Evolutionary conservation across 768 basidiomycete species (phyloP), one percentile per base, ranked within the genome.

Genomic region (Cystofilobasidium bisporidii): DNA sequence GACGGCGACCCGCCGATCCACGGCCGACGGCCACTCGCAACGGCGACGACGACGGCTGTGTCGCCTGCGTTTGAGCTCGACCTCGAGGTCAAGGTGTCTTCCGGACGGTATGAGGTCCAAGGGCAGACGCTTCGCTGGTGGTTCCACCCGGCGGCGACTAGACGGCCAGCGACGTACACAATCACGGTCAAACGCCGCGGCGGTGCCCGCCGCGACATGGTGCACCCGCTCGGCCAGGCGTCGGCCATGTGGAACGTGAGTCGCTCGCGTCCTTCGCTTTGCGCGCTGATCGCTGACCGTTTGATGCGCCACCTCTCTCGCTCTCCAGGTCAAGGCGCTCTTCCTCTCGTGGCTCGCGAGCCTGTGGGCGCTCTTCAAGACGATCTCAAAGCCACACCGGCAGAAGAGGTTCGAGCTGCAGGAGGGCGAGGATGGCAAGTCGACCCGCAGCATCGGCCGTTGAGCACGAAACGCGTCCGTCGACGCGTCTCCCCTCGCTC

Each of bases 171-270:
- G 41, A 77, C 75, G 62, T 77, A 79, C 71, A 76, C 75, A 61
- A 79, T 83, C 65, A 77, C 79, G 71, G 72, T 83, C 58, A 77
- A 73, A 71, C 71, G 83, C 50, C 71, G 71, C 1, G 79, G 80
- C 15, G 82, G 83, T 1, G 75, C 80, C 0, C 79, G 82, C 30
- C 72, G 75, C 50, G 63, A 48, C 12, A 66, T 58, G 33, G 48
- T 61, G 9, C 53, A 32, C 26, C 53, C 53, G 17, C 53, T 3
- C 15, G 53, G 53, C 6, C 15, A 32, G 53, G 30, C 53, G 12
- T 56, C 53, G 18, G 6, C 9, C 10, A 2, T 32, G 53, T 56
- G 53, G 53, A 56, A 56, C 53, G 53, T 56, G 4, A 56, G 53
- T 56, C 15, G 20, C 50, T 56, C 4, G 26, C 53, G 1, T 11